A percentile compares a stretch with the other conserved stretches of the same genome.
phyloP scores from a whole-genome alignment of 306 rosid genomes.

The Castanopsis chinensis region DNA sequence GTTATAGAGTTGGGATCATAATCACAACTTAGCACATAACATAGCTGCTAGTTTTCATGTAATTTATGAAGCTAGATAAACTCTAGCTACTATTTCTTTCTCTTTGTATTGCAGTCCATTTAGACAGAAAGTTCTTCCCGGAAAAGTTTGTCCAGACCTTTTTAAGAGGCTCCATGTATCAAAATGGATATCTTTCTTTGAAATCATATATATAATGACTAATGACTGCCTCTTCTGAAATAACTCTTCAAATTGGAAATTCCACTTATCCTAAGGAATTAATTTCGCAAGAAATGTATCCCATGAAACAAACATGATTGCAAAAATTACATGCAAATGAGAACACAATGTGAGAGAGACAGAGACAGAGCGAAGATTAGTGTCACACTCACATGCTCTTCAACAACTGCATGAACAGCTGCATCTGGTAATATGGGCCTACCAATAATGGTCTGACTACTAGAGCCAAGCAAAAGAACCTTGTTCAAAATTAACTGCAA shows the following conservation, averaged over 20 bases:
- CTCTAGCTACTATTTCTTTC: neutral
- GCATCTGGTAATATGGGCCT: constrained; percentile 84
- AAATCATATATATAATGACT: neutral
- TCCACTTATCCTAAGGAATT: neutral
- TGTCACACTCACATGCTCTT: constrained; percentile 81
- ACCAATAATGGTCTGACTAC: constrained; percentile 80
- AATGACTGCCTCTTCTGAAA: neutral
- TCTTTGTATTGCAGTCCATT: neutral
- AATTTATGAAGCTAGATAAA: neutral
- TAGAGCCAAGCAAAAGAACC: constrained; percentile 81
- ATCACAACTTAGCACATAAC: neutral
- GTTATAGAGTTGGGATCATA: neutral
- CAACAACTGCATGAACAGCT: constrained; percentile 86
- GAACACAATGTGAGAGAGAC: neutral
- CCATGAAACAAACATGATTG: neutral
- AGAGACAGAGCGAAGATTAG: neutral
- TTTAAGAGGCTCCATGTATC: neutral
- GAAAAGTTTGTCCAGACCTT: neutral
- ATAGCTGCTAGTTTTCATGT: neutral
- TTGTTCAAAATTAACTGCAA: constrained; percentile 75
- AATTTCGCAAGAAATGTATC: neutral
- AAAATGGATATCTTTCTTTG: neutral
- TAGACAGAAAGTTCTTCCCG: neutral
- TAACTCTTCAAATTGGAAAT: neutral
- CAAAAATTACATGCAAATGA: neutral